These are phyloP conservation scores for Maudiozyma serrabonitensis DNA, from an alignment of 805 yeast genomes.

Conservation along the genomic window DNA sequence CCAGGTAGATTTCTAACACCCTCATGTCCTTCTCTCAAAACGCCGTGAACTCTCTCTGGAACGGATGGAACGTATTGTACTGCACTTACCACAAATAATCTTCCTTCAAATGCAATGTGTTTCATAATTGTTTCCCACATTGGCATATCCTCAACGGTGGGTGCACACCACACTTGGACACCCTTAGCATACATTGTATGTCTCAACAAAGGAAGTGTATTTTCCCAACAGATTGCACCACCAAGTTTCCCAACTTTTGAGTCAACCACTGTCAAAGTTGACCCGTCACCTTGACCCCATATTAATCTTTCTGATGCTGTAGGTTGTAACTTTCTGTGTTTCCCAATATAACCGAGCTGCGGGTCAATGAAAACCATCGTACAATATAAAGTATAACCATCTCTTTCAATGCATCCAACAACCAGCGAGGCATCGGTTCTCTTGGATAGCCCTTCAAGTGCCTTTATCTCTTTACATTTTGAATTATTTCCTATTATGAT, in stretches of 20 bases:
- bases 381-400: not conserved
- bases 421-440: not conserved
- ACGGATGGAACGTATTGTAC: not conserved
- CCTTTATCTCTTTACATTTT: not conserved
- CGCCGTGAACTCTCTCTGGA: not conserved
- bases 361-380: not conserved
- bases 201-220: not conserved
- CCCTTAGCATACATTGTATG: not conserved
- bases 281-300: not conserved
- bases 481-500: not conserved
- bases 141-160: not conserved
- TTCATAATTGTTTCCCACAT: not conserved
- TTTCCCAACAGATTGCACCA: not conserved
- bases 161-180: not conserved
- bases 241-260: not conserved
- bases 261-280: not conserved
- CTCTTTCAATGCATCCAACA: not conserved
- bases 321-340: not conserved
- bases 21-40: not conserved
- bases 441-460: not conserved
- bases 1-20: not conserved
- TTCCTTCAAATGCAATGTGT: not conserved
- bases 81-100: not conserved
- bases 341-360: not conserved
- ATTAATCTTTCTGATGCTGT: not conserved